Conservation (phyloP, 2,329 filamentous ascomycete genomes). For the Colletotrichum horii region DNA sequence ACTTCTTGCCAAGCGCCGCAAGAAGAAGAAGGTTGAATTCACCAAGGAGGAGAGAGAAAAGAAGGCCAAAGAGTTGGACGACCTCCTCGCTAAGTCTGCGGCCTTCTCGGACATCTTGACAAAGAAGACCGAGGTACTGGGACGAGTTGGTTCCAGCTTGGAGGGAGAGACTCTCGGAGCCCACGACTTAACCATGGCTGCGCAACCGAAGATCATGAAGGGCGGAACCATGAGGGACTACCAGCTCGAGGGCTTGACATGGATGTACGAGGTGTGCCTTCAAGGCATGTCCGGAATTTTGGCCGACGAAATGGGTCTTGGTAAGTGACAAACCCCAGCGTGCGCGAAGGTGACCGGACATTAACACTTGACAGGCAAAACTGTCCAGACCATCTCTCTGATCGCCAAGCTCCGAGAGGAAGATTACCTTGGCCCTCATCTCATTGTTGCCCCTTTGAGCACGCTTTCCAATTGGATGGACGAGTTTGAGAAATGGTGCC, state of each 20-base stretch:
- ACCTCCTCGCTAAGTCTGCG: constrained; percentile 62
- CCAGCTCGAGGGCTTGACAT: constrained; percentile 91
- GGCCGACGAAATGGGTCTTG: constrained; percentile 92
- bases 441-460: constrained; percentile 89
- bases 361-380: constrained; percentile 67
- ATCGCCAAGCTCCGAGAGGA: constrained; percentile 88
- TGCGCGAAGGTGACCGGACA: not conserved
- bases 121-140: constrained; percentile 66
- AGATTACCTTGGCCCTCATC: constrained; percentile 84
- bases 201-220: constrained; percentile 83
- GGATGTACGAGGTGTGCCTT: constrained; percentile 82
- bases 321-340: constrained; percentile 38
- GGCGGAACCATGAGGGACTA: constrained; percentile 94
- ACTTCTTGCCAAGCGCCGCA: constrained; percentile 48
- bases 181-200: constrained; percentile 77
- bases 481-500: constrained; percentile 91
- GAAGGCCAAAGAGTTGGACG: constrained; percentile 65
- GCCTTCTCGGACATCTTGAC: constrained; percentile 68
- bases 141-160: constrained; percentile 64
- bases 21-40: constrained; percentile 50
- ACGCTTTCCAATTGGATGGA: constrained; percentile 96
- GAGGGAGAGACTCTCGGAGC: constrained; percentile 66
- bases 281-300: constrained; percentile 92
- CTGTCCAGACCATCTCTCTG: constrained; percentile 86
- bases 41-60: constrained; percentile 59